Conservation (phyloP, 768 basidiomycete genomes). For the Lentinula guzmanii region DNA sequence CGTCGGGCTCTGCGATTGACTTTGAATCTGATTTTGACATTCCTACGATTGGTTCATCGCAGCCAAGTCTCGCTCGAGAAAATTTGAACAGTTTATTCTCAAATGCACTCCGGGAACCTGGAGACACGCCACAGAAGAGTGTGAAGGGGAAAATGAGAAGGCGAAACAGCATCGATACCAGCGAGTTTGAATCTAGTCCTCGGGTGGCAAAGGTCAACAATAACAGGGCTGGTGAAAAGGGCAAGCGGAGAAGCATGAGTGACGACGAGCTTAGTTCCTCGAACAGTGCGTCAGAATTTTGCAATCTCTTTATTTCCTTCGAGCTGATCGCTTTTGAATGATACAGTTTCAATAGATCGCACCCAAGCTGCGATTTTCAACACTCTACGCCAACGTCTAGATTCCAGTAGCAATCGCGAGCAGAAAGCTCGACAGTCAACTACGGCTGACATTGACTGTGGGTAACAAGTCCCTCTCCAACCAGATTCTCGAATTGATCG, state of each 20-base stretch:
- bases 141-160: constrained; percentile 22
- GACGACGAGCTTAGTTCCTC: constrained; percentile 60
- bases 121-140: constrained; percentile 55
- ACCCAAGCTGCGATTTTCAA: constrained; percentile 35
- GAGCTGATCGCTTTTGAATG: background rate
- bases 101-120: constrained; percentile 58
- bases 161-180: constrained; percentile 54
- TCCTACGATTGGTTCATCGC: constrained; percentile 27
- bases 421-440: constrained; percentile 24
- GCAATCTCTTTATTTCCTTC: background rate
- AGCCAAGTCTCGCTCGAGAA: constrained; percentile 44
- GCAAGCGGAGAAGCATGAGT: constrained; percentile 54
- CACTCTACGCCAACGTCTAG: constrained; percentile 24
- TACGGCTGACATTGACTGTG: constrained; percentile 24
- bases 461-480: constrained; percentile 14
- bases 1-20: constrained; percentile 30
- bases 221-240: constrained; percentile 37
- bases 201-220: constrained; percentile 28
- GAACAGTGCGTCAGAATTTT: constrained; percentile 35
- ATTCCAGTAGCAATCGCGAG: constrained; percentile 32
- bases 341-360: constrained; percentile 7
- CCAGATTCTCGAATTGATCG: constrained; percentile 8
- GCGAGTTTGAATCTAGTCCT: constrained; percentile 55
- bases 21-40: constrained; percentile 56
- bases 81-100: constrained; percentile 63